Evolutionary conservation across 148 eudicot genomes (phyloP).

Genomic region (Vaccinium vitisidaea): DNA sequence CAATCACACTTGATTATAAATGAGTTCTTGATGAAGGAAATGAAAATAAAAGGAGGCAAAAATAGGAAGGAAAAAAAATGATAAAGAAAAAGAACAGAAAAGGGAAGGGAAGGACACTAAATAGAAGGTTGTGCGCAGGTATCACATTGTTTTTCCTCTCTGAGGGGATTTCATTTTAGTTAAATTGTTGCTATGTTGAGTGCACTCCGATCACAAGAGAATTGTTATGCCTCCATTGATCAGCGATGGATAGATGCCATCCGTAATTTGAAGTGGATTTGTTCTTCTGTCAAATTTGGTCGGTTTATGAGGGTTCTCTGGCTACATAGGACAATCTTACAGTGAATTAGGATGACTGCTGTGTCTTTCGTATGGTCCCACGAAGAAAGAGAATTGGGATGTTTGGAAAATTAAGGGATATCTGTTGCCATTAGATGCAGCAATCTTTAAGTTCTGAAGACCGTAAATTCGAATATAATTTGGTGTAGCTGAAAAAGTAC

Average conservation of each 20-base stretch:
- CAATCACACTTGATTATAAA: constrained; percentile 1
- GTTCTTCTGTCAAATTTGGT: background rate
- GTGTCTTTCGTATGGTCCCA: background rate
- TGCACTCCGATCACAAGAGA: background rate
- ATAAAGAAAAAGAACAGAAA: no score
- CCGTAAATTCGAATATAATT: background rate
- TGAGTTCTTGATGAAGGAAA: background rate
- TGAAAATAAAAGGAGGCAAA: background rate
- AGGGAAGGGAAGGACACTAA: background rate
- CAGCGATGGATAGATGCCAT: background rate
- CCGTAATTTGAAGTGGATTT: background rate
- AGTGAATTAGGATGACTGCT: background rate
- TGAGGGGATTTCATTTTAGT: background rate
- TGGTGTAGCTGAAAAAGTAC: background rate
- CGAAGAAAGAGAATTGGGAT: background rate
- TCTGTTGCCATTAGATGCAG: background rate
- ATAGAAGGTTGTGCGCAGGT: background rate
- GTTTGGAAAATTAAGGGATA: background rate
- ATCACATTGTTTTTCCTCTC: background rate
- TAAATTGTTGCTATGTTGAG: background rate
- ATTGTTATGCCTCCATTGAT: background rate
- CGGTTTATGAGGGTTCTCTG: background rate
- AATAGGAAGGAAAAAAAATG: background rate
- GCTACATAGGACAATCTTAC: background rate
- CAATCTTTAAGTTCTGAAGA: background rate